Evolutionary conservation across 192 early-diverging fungal genomes (phyloP), one percentile per base, ranked within the genome.

Genomic region (Martensiomyces pterosporus): DNA sequence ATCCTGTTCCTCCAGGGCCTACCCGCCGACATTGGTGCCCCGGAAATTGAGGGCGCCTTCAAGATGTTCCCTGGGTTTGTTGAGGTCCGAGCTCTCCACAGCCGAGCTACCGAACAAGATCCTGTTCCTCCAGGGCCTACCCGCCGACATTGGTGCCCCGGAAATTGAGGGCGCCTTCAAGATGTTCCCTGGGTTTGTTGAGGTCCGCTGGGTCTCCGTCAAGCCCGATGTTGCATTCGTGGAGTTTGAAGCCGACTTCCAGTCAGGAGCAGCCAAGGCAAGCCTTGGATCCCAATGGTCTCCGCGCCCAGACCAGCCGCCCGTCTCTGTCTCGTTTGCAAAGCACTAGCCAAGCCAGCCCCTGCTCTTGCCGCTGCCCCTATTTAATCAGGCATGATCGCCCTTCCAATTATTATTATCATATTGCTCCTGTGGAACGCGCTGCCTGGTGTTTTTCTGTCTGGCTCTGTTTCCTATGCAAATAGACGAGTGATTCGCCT

Each of bases 151-250:
- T 9, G 78, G 81, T 2, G 82, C 84, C 43, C 61, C 69, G 8
- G 76, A 82, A 23, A 96, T 98, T 64, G 75, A 86, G 57, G 79
- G 24, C 17, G 45, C 46, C 9, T 66, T 70, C 55, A 42, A 36
- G 17, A 77, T 65, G 39, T 85, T 82, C 61, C 83, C 86, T 35
- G 94, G 94, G 5, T 93, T 94, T 80, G 90, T 88, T 49, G 96
- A 99, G 79, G 91, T 97, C 21, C 92, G 96, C 70, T 79, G 89
- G 55, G 87, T 99, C 9, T 85, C 90, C 5, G 85, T 88, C 56
- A 92, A 91, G 60, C 85, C 82, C 53, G 90, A 88, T 24, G 90
- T 97, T 64, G 93, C 94, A 0, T 99, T 99, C 77, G 92, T 97
- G 35, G 94, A 97, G 69, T 99, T 91, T 64, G 89, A 87, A 22